Conservation (phyloP, 1,139 yeast species). For the Saccharomyces uvarum region DNA sequence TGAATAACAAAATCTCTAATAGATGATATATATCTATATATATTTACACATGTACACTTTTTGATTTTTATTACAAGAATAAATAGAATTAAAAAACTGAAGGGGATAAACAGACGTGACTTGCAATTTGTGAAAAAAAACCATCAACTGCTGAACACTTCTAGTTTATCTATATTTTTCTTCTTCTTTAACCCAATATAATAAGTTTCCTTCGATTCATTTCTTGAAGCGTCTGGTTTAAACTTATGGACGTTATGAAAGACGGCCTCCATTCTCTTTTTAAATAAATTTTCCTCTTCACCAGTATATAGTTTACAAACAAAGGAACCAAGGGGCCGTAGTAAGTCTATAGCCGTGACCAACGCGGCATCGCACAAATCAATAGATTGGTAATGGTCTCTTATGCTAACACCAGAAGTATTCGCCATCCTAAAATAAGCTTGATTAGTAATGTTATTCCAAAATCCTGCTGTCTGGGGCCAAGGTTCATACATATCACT, state of each 20-base stretch:
- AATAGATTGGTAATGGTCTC: conserved; percentile 51
- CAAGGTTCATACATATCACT: conserved; percentile 85
- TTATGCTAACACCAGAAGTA: conserved; percentile 54
- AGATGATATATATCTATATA: conserved; percentile 1
- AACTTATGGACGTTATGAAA: conserved; percentile 52
- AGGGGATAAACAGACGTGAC: background rate
- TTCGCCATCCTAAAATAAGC: conserved; percentile 75
- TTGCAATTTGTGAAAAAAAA: background rate
- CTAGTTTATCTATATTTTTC: conserved; percentile 40
- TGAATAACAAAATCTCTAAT: conserved; percentile 16
- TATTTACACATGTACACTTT: conserved; percentile 2
- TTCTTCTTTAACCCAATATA: conserved; percentile 55
- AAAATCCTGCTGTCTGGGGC: conserved; percentile 55
- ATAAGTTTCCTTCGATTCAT: conserved; percentile 61
- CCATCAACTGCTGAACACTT: conserved; percentile 35
- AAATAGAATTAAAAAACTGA: background rate
- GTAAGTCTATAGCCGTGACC: conserved; percentile 58
- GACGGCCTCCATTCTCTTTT: conserved; percentile 47
- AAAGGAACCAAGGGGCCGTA: conserved; percentile 63
- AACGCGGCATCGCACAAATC: conserved; percentile 91
- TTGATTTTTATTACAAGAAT: background rate
- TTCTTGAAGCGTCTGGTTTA: conserved; percentile 55
- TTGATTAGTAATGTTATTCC: conserved; percentile 66
- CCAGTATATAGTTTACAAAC: conserved; percentile 71
- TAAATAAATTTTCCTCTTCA: conserved; percentile 54